phyloP scores from a whole-genome alignment of 2,329 filamentous ascomycete species.

The Cryphonectria carpinicola region DNA sequence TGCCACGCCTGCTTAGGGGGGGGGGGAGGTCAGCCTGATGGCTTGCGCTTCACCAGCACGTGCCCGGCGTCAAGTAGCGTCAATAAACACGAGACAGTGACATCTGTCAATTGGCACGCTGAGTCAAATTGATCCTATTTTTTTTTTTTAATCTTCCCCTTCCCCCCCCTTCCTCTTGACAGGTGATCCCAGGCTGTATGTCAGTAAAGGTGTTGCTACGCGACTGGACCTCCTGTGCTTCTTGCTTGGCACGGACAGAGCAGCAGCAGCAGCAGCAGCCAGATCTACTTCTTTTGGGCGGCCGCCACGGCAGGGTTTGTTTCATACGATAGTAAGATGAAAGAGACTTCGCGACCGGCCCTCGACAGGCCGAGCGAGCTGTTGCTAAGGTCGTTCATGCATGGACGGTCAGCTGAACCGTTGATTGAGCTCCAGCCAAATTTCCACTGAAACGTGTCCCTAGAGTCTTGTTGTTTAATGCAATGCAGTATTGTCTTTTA shows the following conservation, averaged over 20 bases:
- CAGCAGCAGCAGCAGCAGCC: neutral
- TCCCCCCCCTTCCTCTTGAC: neutral
- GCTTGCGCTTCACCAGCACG: neutral
- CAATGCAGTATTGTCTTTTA: neutral
- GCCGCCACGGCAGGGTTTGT: neutral
- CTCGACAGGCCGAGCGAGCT: neutral
- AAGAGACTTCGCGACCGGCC: neutral
- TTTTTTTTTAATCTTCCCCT: too few relatives aligned
- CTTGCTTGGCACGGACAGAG: neutral
- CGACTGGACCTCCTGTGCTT: neutral
- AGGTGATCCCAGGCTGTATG: neutral
- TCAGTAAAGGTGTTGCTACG: neutral
- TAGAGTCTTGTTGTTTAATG: neutral
- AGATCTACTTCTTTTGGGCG: neutral
- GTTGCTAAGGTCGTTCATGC: neutral
- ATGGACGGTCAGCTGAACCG: neutral
- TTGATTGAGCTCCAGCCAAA: neutral
- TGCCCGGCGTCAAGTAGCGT: neutral
- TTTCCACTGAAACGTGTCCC: neutral
- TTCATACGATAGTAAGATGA: neutral
- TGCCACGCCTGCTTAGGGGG: neutral
- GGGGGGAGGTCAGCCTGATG: neutral
- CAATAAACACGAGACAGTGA: constrained; percentile 3
- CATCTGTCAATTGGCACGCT: constrained; percentile 1
- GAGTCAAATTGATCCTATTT: neutral